Conservation (phyloP, 768 basidiomycete species). For the Dacryopinax spathularia region DNA sequence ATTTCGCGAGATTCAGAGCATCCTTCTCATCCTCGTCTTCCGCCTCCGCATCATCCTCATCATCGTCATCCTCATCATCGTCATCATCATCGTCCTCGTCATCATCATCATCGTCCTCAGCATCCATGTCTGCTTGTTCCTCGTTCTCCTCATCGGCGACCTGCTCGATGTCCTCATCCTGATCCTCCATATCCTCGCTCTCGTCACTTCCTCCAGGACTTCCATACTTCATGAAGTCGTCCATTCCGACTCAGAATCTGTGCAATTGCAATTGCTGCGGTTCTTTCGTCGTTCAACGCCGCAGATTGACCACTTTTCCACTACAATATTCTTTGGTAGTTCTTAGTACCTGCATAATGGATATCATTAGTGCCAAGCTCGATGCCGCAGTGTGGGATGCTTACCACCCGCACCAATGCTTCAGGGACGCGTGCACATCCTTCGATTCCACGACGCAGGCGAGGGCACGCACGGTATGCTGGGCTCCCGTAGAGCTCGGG, state of each 20-base stretch:
- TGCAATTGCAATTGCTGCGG: too few species aligned
- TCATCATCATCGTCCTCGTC: slow-evolving; percentile 5
- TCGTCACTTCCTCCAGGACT: slow-evolving; percentile 25
- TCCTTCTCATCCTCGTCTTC: slow-evolving; percentile 16
- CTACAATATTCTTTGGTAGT: too few species aligned
- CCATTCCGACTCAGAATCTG: neutral
- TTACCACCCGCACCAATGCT: neutral
- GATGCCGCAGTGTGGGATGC: too few species aligned
- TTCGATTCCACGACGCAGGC: neutral
- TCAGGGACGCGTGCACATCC: neutral
- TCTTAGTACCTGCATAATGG: too few species aligned
- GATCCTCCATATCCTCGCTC: slow-evolving; percentile 36
- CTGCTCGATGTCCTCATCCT: slow-evolving; percentile 49
- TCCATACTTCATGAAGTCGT: neutral
- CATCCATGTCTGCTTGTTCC: slow-evolving; percentile 14
- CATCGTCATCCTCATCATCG: slow-evolving; percentile 8
- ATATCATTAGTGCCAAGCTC: too few species aligned
- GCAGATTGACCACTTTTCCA: too few species aligned
- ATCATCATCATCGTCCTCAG: slow-evolving; percentile 15
- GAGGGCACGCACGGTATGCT: too few species aligned
- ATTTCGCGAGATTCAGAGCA: slow-evolving; percentile 15
- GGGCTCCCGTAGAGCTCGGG: too few species aligned
- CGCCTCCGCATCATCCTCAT: slow-evolving; percentile 7
- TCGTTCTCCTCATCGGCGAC: slow-evolving; percentile 32
- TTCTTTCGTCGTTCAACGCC: too few species aligned